These are phyloP conservation scores for Trichoderma koningii DNA, from an alignment of 2,329 filamentous ascomycete species.

Conservation along the genomic window DNA sequence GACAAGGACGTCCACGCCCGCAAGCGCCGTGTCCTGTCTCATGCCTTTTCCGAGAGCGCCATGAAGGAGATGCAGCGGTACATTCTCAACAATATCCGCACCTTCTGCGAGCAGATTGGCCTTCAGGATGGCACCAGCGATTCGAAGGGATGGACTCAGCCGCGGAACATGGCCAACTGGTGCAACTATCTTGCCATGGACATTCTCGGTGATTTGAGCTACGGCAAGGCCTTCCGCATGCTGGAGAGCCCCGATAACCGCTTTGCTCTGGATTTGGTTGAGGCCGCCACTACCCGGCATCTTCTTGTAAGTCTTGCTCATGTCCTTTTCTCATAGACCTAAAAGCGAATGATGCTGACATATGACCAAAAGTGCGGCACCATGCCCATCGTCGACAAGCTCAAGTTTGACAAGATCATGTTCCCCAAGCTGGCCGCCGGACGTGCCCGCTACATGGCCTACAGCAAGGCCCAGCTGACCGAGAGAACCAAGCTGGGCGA, in stretches of 20 bases:
- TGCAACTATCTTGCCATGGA: slow-evolving; percentile 65
- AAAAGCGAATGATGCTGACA: slow-evolving; percentile 1
- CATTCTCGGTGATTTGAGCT: slow-evolving; percentile 62
- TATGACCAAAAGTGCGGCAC: slow-evolving; percentile 60
- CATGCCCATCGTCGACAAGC: slow-evolving; percentile 67
- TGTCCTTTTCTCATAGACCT: neutral
- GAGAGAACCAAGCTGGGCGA: slow-evolving; percentile 68
- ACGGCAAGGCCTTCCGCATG: slow-evolving; percentile 65
- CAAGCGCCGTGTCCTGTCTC: slow-evolving; percentile 70
- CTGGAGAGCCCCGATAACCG: slow-evolving; percentile 61
- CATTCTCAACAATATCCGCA: slow-evolving; percentile 65
- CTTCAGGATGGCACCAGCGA: slow-evolving; percentile 44
- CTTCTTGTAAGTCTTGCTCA: slow-evolving; percentile 57
- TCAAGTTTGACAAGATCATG: slow-evolving; percentile 67
- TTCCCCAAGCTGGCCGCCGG: slow-evolving; percentile 68
- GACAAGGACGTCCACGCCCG: slow-evolving; percentile 69
- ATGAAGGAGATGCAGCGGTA: slow-evolving; percentile 69
- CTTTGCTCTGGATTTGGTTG: slow-evolving; percentile 67
- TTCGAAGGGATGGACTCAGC: slow-evolving; percentile 57
- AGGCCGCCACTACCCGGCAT: slow-evolving; percentile 67
- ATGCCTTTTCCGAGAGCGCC: slow-evolving; percentile 68
- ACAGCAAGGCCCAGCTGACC: slow-evolving; percentile 66
- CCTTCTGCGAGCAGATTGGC: slow-evolving; percentile 63
- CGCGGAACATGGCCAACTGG: slow-evolving; percentile 65
- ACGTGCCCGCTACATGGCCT: slow-evolving; percentile 69